Base-by-base conservation (phyloP, 2,329 filamentous ascomycete species). In the Aureobasidium leucospermi region DNA sequence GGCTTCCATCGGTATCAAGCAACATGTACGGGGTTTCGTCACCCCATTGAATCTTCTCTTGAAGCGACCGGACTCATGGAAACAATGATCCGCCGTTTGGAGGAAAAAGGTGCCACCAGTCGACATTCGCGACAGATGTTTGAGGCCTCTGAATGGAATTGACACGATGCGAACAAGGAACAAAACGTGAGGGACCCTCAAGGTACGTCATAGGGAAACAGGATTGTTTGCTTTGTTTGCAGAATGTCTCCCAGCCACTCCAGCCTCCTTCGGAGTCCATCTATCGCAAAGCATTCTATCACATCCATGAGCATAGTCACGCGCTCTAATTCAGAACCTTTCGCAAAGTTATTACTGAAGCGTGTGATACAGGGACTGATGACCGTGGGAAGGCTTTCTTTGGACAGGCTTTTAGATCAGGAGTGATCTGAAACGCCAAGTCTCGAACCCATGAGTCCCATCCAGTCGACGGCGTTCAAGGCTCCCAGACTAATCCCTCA, bases 341-440 rank as follows among this genome's bases (percentile, higher is more conserved):
- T 8, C 16, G 11, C 36, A 34, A 41, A 52, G 41, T 23, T 16
- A 4, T 19, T 28, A 6, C 10, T 38, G n/a, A 38, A 38, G 23
- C 29, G 23, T 3, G 23, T 23, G 2, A 23, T 3, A 23, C 2
- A 23, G 23, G 23, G 23, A 23, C 23, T 23, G 23, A 23, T 23
- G 23, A 3, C 23, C 23, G 23, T 23, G 23, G 23, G 23, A 23
- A 23, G 23, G 23, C 23, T 23, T 23, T 4, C 23, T 23, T 23
- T 4, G 23, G 23, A 23, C 38, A 23, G 9, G 29, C 29, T 8
- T 15, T 9, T 45, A 13, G 8, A 34, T n/a, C 49, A 55, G 39
- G 9, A 42, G 29, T 15, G 4, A 55, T 55, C 39, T 55, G 51
- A 55, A 55, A 55, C 51, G 51, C 51, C 51, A 43, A 55, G 51